A percentile compares a stretch with the other conserved stretches of the same genome.
phyloP scores from a whole-genome alignment of 805 yeast species.

The Yueomyces sp. region DNA sequence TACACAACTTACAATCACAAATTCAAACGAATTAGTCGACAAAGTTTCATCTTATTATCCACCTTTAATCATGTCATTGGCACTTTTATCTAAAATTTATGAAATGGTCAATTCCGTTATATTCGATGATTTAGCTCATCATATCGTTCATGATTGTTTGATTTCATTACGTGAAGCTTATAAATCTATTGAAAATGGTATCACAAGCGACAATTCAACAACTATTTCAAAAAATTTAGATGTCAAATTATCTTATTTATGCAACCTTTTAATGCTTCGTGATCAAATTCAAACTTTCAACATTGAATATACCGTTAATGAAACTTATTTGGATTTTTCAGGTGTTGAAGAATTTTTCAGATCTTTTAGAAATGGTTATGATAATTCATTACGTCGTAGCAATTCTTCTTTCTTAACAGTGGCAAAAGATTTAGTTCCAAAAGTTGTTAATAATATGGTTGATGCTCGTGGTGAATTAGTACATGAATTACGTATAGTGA shows the following conservation, averaged over 20 bases:
- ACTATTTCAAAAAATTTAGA: constrained; percentile 36
- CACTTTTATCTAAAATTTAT: constrained; percentile 62
- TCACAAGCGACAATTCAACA: not conserved
- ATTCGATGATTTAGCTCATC: constrained; percentile 82
- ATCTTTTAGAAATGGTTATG: constrained; percentile 20
- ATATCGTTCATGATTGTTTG: constrained; percentile 68
- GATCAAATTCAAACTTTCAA: constrained; percentile 65
- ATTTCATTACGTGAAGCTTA: constrained; percentile 44
- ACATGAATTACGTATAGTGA: constrained; percentile 54
- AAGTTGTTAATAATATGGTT: constrained; percentile 65
- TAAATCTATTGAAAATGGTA: constrained; percentile 20
- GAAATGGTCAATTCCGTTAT: constrained; percentile 65
- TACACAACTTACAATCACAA: constrained; percentile 7
- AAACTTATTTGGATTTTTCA: constrained; percentile 67
- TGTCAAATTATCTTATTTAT: constrained; percentile 53
- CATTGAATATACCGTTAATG: constrained; percentile 60
- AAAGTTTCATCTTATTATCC: constrained; percentile 37
- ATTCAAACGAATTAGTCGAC: constrained; percentile 14
- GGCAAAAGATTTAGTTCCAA: constrained; percentile 62
- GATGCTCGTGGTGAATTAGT: constrained; percentile 69
- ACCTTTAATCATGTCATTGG: constrained; percentile 57
- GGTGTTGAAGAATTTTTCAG: constrained; percentile 49
- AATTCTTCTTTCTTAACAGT: constrained; percentile 23
- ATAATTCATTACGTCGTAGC: not conserved
- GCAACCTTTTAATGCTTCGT: constrained; percentile 57